Percentiles rank a stretch among this genome's conserved stretches.
Conservation (phyloP, 208 protist genomes). For the Trypanosoma avium region DNA sequence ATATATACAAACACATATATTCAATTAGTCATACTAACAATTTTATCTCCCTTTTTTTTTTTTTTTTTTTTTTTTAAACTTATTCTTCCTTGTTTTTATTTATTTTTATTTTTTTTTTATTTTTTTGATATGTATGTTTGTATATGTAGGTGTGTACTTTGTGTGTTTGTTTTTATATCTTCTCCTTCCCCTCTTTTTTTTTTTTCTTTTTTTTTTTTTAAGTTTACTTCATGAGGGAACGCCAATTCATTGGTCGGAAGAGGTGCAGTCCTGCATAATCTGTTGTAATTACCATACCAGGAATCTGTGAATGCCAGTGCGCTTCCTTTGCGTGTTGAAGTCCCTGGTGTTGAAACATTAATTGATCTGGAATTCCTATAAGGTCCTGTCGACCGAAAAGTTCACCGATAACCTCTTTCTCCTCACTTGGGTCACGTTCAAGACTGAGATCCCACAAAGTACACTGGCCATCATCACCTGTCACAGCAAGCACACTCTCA, state of each 20-base stretch:
- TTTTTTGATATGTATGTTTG: background rate
- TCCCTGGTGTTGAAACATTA: constrained; percentile 98
- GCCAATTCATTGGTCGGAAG: constrained; percentile 96
- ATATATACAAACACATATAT: no score
- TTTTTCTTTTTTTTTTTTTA: constrained; percentile 4
- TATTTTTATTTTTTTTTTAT: background rate
- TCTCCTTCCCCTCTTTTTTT: constrained; percentile 1
- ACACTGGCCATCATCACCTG: constrained; percentile 92
- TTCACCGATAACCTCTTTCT: constrained; percentile 80
- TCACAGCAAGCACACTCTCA: constrained; percentile 94
- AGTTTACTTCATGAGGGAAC: constrained; percentile 80
- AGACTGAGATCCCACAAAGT: constrained; percentile 98
- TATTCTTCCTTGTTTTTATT: background rate
- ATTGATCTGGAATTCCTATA: constrained; percentile 90
- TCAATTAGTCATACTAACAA: background rate
- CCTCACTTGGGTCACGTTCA: constrained; percentile 94
- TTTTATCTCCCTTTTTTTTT: constrained; percentile 1
- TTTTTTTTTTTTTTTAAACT: background rate
- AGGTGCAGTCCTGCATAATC: constrained; percentile 96
- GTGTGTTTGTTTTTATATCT: constrained; percentile 4
- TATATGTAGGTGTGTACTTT: background rate
- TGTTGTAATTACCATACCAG: constrained; percentile 94
- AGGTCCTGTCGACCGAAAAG: constrained; percentile 77
- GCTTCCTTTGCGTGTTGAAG: constrained; percentile 97
- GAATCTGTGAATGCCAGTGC: constrained; percentile 98